Conservation (phyloP, 331 rosid species). For the Pyrus hybrid region DNA sequence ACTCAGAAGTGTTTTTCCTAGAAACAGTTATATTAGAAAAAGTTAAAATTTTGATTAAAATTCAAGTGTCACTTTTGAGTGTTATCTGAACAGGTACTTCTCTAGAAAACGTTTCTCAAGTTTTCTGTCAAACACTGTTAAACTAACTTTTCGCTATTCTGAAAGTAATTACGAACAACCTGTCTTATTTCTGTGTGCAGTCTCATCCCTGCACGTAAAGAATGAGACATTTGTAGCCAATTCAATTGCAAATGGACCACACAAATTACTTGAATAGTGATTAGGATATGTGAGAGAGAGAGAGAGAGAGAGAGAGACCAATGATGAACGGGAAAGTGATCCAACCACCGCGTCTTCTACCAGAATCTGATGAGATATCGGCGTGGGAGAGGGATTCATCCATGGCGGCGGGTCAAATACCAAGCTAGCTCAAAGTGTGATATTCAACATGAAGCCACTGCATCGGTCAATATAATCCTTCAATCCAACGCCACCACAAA, state of each 20-base stretch:
- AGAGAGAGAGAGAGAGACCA: slow-evolving; percentile 18
- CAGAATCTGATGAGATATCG: not conserved
- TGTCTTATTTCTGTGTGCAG: too few relatives aligned
- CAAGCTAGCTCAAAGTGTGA: not conserved
- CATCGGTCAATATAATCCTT: not conserved
- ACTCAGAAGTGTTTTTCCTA: too few relatives aligned
- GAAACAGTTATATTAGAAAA: too few relatives aligned
- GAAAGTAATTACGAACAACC: too few relatives aligned
- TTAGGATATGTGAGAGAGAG: not conserved
- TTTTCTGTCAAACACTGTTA: too few relatives aligned
- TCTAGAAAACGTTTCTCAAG: too few relatives aligned
- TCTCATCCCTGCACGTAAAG: too few relatives aligned
- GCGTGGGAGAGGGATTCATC: slow-evolving; percentile 1
- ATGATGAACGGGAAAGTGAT: slow-evolving; percentile 31
- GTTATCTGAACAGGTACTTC: too few relatives aligned
- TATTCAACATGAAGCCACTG: not conserved
- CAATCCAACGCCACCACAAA: not conserved
- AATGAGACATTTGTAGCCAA: not conserved
- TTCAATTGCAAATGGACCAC: not conserved
- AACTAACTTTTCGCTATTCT: too few relatives aligned
- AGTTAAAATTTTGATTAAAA: not conserved
- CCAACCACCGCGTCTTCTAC: slow-evolving; percentile 36
- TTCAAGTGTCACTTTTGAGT: too few relatives aligned
- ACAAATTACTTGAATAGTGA: too few relatives aligned
- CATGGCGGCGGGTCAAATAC: not conserved